Evolutionary conservation across 2,329 filamentous ascomycete genomes (phyloP), one percentile per base, ranked within the genome.

Genomic region (Didymella sp.): DNA sequence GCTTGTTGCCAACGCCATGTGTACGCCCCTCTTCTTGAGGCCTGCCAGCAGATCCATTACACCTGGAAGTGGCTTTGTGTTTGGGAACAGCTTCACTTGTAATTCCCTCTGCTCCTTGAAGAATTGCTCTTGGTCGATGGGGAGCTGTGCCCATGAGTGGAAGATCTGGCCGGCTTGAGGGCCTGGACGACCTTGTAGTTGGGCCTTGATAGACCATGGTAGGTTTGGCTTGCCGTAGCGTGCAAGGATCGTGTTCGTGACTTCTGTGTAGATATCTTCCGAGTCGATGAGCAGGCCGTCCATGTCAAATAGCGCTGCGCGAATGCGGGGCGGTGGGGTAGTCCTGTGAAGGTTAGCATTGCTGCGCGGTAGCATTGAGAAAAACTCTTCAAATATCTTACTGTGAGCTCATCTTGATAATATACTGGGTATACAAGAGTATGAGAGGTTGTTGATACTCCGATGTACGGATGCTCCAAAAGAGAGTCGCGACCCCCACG

Each of bases 271-370:
- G 56, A 87, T 81, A 72, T 98, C 95, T 81, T 98, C 95, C 30
- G 91, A 92, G 78, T 98, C 88, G 73, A 99, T 90, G 19, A 99
- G 86, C 31, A 99, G 88, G 59, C 95, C 95, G 77, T 99, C 95
- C 93, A 98, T 97, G 81, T 99, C 95, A 76, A 99, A 98, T 63
- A 99, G 88, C 77, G 93, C 97, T 66, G 94, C 95, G 67, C 92
- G 86, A 57, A 98, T 84, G 87, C 19, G 91, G 89, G 76, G 92
- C 88, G 73, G 68, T 52, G 67, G 62, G 58, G 60, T 61, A 13
- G 43, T 65, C 40, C 62, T 63, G 17, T 6, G 11, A 28, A 15
- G 9, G 25, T 57, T 5, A 57, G 44, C 30, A 40, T 38, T 31
- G 54, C 54, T 42, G 52, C 48, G 13, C 13, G 12, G 9, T 12